These are phyloP conservation scores for Phialemoniopsis sp. DNA, from an alignment of 2,329 filamentous ascomycete genomes.

Conservation along the genomic window DNA sequence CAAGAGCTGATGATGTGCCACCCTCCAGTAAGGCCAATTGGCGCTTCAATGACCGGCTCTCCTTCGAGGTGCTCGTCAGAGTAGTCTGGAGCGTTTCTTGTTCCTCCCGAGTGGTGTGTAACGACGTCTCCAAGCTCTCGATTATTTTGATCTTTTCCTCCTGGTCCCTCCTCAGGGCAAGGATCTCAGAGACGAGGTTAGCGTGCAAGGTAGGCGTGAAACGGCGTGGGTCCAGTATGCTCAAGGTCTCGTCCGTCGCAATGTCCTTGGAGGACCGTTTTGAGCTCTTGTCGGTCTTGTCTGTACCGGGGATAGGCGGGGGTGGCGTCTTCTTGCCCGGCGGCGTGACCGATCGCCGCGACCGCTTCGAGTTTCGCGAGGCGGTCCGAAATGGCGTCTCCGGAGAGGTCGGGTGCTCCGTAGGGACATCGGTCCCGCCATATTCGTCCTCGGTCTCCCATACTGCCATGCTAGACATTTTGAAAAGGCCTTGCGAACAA, in stretches of 20 bases:
- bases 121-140: constrained; percentile 71
- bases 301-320: constrained; percentile 36
- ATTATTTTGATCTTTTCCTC: constrained; percentile 87
- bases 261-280: constrained; percentile 56
- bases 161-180: constrained; percentile 80
- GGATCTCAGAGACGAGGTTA: constrained; percentile 89
- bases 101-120: constrained; percentile 70
- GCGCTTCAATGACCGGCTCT: constrained; percentile 75
- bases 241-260: constrained; percentile 62
- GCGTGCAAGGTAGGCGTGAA: constrained; percentile 96
- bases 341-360: constrained; percentile 65
- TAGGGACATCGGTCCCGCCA: constrained; percentile 48
- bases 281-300: constrained; percentile 36
- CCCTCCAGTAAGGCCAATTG: constrained; percentile 85
- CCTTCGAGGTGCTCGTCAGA: constrained; percentile 63
- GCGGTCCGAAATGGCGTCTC: constrained; percentile 70
- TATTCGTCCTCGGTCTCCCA: constrained; percentile 64
- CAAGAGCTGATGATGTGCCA: constrained; percentile 79
- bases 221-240: constrained; percentile 79
- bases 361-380: constrained; percentile 58
- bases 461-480: constrained; percentile 37
- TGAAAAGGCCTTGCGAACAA: neutral
- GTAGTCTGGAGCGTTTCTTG: constrained; percentile 65
- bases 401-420: constrained; percentile 59
- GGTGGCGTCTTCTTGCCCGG: constrained; percentile 58